These are phyloP conservation scores for Colletotrichum cereale DNA, from an alignment of 2,329 filamentous ascomycete genomes.

Conservation along the genomic window DNA sequence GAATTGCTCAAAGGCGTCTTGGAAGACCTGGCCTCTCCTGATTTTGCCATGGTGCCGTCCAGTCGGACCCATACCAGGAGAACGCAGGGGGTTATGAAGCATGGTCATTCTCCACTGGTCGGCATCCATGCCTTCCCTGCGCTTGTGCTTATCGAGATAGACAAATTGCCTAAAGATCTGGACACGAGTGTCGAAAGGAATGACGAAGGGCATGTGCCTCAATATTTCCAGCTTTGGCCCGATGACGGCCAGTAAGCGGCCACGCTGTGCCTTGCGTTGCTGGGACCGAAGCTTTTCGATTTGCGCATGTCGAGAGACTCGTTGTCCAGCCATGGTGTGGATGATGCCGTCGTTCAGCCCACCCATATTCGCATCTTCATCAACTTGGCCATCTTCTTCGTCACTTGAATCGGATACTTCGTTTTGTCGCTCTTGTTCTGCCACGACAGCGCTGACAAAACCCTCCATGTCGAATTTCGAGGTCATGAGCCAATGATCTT, in stretches of 20 bases:
- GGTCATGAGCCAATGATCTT: constrained; percentile 95
- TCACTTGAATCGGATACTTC: constrained; percentile 55
- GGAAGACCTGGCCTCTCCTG: constrained; percentile 81
- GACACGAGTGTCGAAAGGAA: constrained; percentile 92
- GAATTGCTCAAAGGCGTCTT: constrained; percentile 88
- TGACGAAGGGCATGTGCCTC: constrained; percentile 96
- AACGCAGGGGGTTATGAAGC: constrained; percentile 39
- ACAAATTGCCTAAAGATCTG: constrained; percentile 95
- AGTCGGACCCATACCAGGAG: constrained; percentile 54
- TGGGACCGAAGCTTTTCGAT: constrained; percentile 73
- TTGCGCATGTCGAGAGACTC: constrained; percentile 72
- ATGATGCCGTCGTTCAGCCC: constrained; percentile 31
- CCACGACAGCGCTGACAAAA: constrained; percentile 87
- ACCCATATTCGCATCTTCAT: constrained; percentile 45
- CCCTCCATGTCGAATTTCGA: constrained; percentile 86
- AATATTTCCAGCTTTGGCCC: constrained; percentile 90
- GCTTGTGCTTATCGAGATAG: constrained; percentile 80
- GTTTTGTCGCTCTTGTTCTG: constrained; percentile 85
- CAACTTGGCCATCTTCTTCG: constrained; percentile 46
- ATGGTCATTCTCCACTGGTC: constrained; percentile 44
- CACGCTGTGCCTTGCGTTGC: constrained; percentile 75
- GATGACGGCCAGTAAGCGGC: constrained; percentile 81
- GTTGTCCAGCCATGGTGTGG: constrained; percentile 64
- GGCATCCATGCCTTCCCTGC: constrained; percentile 74
- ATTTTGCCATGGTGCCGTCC: constrained; percentile 83